Evolutionary conservation across 805 yeast species (phyloP), one percentile per base, ranked within the genome.

Genomic region (Wickerhamiella hasegawae): DNA sequence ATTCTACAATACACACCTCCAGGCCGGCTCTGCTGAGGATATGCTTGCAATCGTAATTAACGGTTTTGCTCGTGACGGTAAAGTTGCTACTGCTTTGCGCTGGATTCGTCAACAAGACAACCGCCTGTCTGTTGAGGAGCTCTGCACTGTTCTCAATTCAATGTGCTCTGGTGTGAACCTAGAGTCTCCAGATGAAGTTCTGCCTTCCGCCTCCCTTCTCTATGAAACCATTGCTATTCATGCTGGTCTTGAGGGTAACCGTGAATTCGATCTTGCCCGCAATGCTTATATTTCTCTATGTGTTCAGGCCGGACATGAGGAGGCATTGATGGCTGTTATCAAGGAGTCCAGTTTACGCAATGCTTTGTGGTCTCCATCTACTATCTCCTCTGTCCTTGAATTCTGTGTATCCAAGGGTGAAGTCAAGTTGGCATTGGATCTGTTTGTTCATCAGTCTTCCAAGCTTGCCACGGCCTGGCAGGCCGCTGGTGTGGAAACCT

Each of bases 281-380:
- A 20, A 43, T 19, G 50, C 50, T 10, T 46, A 40, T 17, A 18
- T 48, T 6, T 40, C 42, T 17, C 32, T 47, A 14, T 44, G 49
- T 15, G 43, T 46, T 4, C 40, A 40, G 2, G 25, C 40, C 5
- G 34, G 39, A 19, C 34, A 43, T 23, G 31, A 18, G 5, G 46
- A 41, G 11, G 31, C 42, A 15, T 33, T 56, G 12, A 40, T 41
- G 33, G 47, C 52, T 41, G 51, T 41, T 10, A 39, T 56, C 28
- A 41, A 45, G n/a, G 60, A 56, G 36, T 37, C 51, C 6, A 45
- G 45, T 15, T 36, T 52, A 12, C 39, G 49, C 16, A 41, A 40
- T 17, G 48, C 48, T 11, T 27, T 41, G 10, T 51, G 56, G 55
- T 56, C 52, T 31, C 52, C 52, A 12, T 33, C 49, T 10, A 52